Base-by-base conservation (phyloP, 441 rosid genomes). In the Caryocar brasiliense region DNA sequence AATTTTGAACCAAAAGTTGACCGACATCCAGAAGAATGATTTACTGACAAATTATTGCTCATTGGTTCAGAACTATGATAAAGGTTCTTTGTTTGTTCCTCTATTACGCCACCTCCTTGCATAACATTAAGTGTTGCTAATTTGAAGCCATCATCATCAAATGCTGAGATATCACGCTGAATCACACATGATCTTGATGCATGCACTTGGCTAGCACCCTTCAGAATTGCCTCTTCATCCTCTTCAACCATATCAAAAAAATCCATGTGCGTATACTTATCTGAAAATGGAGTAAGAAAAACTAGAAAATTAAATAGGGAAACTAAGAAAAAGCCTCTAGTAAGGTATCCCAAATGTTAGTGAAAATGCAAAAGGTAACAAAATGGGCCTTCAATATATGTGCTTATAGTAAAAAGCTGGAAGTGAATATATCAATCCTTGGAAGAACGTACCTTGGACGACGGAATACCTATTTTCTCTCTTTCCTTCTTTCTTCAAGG, bases 181-280 rank as follows among this genome's bases (percentile, higher is more conserved):
- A 52, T 57, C 41, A 37, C 34, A 40, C 51, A 74, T 15, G 61
- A 61, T 54, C 61, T 60, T 59, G 67, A 64, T 26, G 66, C 51
- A 56, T 71, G 57, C 22, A 66, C 70, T 54, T 67, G 74, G 70
- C 74, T 62, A 53, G 62, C 65, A 53, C 77, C 78, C 68, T 65
- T 89, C 45, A 93, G 62, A 63, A 80, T 78, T 33, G 64, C 71
- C 76, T 82, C 97, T 60, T 93, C 97, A 70, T 89, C 96, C 20
- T 93, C 96, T 79, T 93, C 99, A 42, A 85, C 80, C 54, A 78
- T 64, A 65, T 76, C 74, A 63, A 82, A 81, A 34, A 72, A 54
- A 65, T 82, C 79, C 68, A 74, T 51, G 51, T 67, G 61, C 46
- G 60, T 77, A 56, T 79, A 75, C 57, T 58, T 86, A 28, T 84